Evolutionary conservation across 495 filamentous ascomycete species (phyloP), one percentile per base, ranked within the genome.

Genomic region (Usnea hakonensis): DNA sequence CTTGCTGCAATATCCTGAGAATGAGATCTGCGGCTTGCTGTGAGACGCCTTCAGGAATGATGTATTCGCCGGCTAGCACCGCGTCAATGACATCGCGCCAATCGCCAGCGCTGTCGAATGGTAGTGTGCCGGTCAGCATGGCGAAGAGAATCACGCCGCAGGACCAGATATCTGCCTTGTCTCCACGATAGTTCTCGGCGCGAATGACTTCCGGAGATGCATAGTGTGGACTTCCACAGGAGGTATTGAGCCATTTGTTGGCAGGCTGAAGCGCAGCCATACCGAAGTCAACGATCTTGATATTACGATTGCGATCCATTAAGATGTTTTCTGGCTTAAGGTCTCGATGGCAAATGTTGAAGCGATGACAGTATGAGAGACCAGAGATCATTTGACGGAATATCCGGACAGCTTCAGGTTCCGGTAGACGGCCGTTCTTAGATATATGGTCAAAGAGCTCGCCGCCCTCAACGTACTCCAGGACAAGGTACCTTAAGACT

Each of bases 271-370:
- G 75, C 16, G 91, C 91, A 21, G 95, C 94, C 91, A 99, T 96
- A 21, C 94, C 93, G 72, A 97, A 99, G 72, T 99, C 94, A 37
- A 90, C 92, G 41, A 99, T 83, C 73, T 97, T 97, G 72, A 97
- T 80, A 50, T 89, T 85, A 28, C 80, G 79, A 16, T 84, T 73
- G 8, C 72, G 73, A 61, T 91, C 89, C 33, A 99, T 73, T 19
- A 99, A 78, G 43, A 98, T 96, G 67, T 99, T 99, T 74, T 99
- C 94, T 0, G 91, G 94, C 75, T 99, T 99, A 37, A 99, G 76
- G 64, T 99, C 94, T 32, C 94, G 88, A 69, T 99, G 94, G 72
- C 91, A 95, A 63, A 99, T 96, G 67, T 90, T 87, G 76, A 97
- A 87, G 7, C 88, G 84, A 73, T 99, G 95, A 66, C 90, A 92